Percentiles rank a stretch among this genome's conserved stretches.
These are phyloP conservation scores for Prunus mume DNA, from an alignment of 306 rosid species.

Conservation along the genomic window DNA sequence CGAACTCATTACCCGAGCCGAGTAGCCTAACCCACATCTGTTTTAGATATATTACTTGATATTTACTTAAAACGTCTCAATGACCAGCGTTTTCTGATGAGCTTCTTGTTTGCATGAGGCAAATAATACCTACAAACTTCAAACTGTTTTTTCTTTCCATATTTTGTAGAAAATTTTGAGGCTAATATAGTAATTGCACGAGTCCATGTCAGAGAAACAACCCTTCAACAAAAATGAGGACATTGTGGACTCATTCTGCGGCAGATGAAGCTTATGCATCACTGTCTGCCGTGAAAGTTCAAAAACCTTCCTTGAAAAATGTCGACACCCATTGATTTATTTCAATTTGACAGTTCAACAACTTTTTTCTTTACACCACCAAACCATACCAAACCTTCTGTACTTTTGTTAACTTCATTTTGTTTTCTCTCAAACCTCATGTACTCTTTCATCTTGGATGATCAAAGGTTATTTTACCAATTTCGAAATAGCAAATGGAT, in stretches of 20 bases:
- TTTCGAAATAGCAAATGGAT: no score
- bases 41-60: no score
- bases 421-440: no score
- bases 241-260: conserved; percentile 27
- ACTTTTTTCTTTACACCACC: background rate
- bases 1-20: no score
- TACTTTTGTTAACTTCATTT: no score
- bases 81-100: no score
- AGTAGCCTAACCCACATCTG: no score
- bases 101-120: background rate
- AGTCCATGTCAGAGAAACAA: background rate
- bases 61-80: no score
- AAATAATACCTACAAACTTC: background rate
- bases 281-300: background rate
- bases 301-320: background rate
- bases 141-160: background rate
- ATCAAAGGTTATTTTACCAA: no score
- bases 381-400: background rate
- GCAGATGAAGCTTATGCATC: background rate
- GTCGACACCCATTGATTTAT: conserved; percentile 20
- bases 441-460: no score
- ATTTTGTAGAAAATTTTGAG: background rate
- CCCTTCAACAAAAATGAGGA: conserved; percentile 14
- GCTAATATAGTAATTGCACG: conserved; percentile 8
- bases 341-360: background rate